phyloP scores from a whole-genome alignment of 129 eudicot species.

The Flaveria brownii region DNA sequence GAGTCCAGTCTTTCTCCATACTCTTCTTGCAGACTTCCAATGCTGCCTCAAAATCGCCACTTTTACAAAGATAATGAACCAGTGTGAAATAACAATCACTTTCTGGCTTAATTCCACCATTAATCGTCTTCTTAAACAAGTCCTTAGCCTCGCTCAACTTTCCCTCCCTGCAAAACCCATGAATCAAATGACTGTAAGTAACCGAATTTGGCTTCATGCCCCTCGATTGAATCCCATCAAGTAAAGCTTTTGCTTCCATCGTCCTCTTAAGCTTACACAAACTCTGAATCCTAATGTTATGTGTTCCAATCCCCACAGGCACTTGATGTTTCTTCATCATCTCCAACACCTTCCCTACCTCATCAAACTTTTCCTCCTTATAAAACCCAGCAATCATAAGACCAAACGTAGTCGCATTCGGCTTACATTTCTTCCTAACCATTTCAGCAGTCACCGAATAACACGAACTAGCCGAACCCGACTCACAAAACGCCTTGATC shows the following conservation, averaged over 20 bases:
- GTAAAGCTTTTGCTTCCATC: conserved; percentile 72
- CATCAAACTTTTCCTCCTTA: conserved; percentile 70
- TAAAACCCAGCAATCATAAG: conserved; percentile 77
- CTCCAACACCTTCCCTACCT: conserved; percentile 72
- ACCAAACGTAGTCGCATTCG: conserved; percentile 60
- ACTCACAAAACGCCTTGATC: conserved; percentile 66
- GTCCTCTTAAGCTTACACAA: conserved; percentile 78
- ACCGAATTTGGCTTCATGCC: conserved; percentile 67
- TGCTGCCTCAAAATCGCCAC: conserved; percentile 73
- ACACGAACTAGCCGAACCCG: conserved; percentile 55
- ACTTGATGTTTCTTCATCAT: conserved; percentile 59
- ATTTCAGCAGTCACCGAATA: conserved; percentile 74
- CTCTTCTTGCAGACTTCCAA: conserved; percentile 55
- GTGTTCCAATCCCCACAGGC: conserved; percentile 45
- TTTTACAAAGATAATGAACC: conserved; percentile 61
- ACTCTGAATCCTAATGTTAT: conserved; percentile 78
- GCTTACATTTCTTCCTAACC: conserved; percentile 64
- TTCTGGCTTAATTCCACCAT: conserved; percentile 54
- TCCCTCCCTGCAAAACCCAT: conserved; percentile 77
- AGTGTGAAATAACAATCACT: conserved; percentile 69
- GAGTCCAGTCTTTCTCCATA: conserved; percentile 76
- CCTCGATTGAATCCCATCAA: conserved; percentile 57
- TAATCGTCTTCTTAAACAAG: conserved; percentile 54
- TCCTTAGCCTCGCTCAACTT: conserved; percentile 70
- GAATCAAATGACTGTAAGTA: conserved; percentile 65